Conservation (phyloP, 2,329 filamentous ascomycete species). For the Herpotrichia juniperi region DNA sequence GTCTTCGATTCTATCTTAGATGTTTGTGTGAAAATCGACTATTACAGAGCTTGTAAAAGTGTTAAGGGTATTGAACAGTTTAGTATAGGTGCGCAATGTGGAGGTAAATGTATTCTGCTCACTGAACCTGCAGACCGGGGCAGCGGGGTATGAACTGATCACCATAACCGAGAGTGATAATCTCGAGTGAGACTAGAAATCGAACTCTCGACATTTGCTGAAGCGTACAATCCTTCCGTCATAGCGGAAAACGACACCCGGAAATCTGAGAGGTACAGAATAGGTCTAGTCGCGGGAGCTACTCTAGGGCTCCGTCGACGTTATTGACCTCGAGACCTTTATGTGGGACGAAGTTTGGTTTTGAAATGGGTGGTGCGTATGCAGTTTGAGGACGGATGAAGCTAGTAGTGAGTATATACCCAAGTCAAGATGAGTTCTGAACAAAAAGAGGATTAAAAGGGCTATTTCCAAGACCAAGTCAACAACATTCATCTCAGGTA, state of each 20-base stretch:
- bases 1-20: not conserved
- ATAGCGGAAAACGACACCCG: constrained; percentile 5
- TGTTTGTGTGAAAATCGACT: not conserved
- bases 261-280: no score
- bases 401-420: no score
- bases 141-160: constrained; percentile 6
- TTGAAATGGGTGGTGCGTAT: no score
- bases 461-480: no score
- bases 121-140: not conserved
- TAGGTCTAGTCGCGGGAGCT: no score
- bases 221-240: not conserved
- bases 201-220: not conserved
- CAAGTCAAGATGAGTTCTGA: no score
- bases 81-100: not conserved
- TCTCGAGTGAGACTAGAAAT: not conserved
- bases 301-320: no score
- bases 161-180: not conserved
- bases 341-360: no score
- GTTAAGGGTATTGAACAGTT: not conserved
- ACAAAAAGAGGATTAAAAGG: no score
- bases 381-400: no score
- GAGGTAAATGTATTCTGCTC: not conserved
- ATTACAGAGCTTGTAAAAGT: not conserved
- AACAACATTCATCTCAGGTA: no score
- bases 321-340: no score